Evolutionary conservation across 2,329 filamentous ascomycete genomes (phyloP).

Genomic region (Cladophialophora yegresii): DNA sequence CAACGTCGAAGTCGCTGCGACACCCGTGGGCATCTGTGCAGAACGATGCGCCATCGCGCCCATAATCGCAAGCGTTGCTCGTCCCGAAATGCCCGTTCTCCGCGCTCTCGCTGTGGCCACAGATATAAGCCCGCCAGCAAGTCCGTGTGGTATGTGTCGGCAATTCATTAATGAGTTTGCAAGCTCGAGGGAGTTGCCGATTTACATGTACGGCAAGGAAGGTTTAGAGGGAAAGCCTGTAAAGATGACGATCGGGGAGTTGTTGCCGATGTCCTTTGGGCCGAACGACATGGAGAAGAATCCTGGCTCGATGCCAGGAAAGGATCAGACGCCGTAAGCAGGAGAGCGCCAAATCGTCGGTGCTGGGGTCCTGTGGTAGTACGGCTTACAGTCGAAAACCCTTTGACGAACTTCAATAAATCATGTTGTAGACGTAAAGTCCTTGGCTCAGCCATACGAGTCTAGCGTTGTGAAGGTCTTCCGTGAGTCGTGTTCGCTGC

Average conservation of each 20-base stretch:
- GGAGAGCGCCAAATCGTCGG: neutral
- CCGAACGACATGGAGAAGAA: conserved; percentile 48
- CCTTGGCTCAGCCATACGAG: neutral
- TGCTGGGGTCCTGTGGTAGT: neutral
- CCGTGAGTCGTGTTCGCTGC: neutral
- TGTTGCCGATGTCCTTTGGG: conserved; percentile 58
- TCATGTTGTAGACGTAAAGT: neutral
- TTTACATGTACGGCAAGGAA: conserved; percentile 91
- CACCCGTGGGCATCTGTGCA: conserved; percentile 93
- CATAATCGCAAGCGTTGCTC: conserved; percentile 61
- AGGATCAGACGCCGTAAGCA: neutral
- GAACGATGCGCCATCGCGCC: conserved; percentile 86
- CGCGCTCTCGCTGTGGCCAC: conserved; percentile 83
- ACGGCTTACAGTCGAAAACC: no score
- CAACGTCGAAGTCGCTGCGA: conserved; percentile 90
- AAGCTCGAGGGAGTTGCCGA: conserved; percentile 61
- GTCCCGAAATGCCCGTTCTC: conserved; percentile 57
- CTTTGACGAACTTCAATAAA: neutral
- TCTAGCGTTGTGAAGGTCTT: neutral
- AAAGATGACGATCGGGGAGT: conserved; percentile 68
- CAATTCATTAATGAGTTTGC: conserved; percentile 64
- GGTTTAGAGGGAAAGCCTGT: conserved; percentile 53
- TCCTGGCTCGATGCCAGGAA: neutral
- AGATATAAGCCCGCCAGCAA: conserved; percentile 66
- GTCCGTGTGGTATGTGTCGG: conserved; percentile 88